Conservation (phyloP, 78 protist species). For the Andalucia godoyi region DNA sequence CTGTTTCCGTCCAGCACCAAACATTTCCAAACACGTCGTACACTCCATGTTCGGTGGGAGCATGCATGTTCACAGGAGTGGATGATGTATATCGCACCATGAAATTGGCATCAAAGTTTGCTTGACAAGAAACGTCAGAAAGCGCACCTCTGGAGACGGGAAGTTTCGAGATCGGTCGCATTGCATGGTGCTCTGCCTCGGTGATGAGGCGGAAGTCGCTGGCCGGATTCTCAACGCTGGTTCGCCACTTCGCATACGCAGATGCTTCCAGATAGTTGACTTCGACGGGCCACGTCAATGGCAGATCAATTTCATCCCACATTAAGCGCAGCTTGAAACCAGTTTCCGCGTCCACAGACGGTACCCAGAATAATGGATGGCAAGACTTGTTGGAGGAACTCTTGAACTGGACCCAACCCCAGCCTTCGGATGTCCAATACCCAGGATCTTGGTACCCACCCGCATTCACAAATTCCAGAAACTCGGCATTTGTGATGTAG, state of each 20-base stretch:
- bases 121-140: too few relatives aligned
- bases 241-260: slow-evolving; percentile 36
- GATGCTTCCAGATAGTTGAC: slow-evolving; percentile 48
- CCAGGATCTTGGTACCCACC: slow-evolving; percentile 26
- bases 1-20: slow-evolving; percentile 42
- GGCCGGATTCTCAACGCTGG: neutral
- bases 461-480: slow-evolving; percentile 23
- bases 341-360: neutral
- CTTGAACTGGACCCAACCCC: slow-evolving; percentile 25
- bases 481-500: slow-evolving; percentile 46
- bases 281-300: slow-evolving; percentile 44
- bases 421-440: slow-evolving; percentile 32
- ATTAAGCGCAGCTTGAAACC: slow-evolving; percentile 10
- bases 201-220: slow-evolving; percentile 21
- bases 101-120: too few relatives aligned
- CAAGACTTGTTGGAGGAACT: too few relatives aligned
- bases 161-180: neutral
- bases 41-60: neutral
- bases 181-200: slow-evolving; percentile 33
- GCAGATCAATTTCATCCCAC: slow-evolving; percentile 20
- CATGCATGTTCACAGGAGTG: slow-evolving; percentile 23
- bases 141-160: too few relatives aligned
- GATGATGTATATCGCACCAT: too few relatives aligned
- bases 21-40: slow-evolving; percentile 49
- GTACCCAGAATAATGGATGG: slow-evolving; percentile 40